Evolutionary conservation across 2,329 filamentous ascomycete genomes (phyloP), one percentile per base, ranked within the genome.

Genomic region (Penicillium rolfsii): DNA sequence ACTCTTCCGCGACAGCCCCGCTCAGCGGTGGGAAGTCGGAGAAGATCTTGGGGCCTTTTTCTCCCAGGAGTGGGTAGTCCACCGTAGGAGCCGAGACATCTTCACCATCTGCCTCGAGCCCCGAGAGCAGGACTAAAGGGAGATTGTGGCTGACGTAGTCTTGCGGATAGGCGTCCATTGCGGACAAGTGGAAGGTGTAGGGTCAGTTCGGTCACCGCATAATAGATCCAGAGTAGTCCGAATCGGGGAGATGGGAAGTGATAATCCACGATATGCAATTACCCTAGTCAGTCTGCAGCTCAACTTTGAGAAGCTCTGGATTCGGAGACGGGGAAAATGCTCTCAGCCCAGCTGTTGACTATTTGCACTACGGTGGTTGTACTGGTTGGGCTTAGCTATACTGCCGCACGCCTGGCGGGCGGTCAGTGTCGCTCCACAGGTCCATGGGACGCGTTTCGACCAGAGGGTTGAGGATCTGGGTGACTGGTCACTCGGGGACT

Each of bases 141-240:
- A 96, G 84, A 78, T 95, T 96, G 79, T 95, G 93, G 74, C 89
- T 87, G 76, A 96, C 83, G 80, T 93, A 96, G 77, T 89, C 89
- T 65, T 76, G 69, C 26, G 80, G 79, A 65, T 80, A 82, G 62
- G 76, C 77, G 68, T 81, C 78, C 80, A 81, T 81, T 70, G 72
- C 72, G 75, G 71, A 73, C 71, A 69, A 66, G 19, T 41, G 14
- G 61, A 60, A 62, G 66, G 60, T 41, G 41, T 56, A 70, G 64
- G 40, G 57, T 33, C 60, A 57, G 54, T 64, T 64, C 54, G 58
- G 65, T 77, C 75, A 77, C 70, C 70, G 69, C 75, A 77, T 77
- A 28, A 48, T n/a, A 24, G 26, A 4, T 38, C 8, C 12, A 40
- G 30, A 35, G 1, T 46, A 38, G 36, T 28, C 22, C 22, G 12